phyloP scores from a whole-genome alignment of 352 stramenopile genomes.

The Globisporangium apiculatum region DNA sequence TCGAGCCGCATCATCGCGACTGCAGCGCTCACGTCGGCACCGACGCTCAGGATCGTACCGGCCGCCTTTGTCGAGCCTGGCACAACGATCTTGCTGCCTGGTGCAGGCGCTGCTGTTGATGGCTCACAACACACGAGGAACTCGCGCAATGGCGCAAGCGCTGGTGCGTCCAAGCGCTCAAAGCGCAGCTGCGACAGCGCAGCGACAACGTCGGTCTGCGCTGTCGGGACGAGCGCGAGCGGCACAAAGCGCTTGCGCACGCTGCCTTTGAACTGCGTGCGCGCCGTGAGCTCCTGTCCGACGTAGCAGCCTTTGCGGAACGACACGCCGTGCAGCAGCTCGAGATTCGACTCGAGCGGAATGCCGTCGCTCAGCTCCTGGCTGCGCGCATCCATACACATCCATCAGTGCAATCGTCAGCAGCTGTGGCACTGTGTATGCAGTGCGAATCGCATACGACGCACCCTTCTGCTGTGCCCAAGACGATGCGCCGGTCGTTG shows the following conservation, averaged over 20 bases:
- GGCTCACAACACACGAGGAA: conserved; percentile 33
- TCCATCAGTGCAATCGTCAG: no score
- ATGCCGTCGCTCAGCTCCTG: conserved; percentile 79
- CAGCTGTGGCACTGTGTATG: no score
- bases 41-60: conserved; percentile 40
- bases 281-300: conserved; percentile 91
- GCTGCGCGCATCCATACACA: conserved; percentile 21
- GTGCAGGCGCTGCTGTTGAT: conserved; percentile 15
- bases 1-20: conserved; percentile 79
- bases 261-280: conserved; percentile 91
- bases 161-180: conserved; percentile 39
- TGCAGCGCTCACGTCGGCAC: conserved; percentile 32
- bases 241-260: conserved; percentile 80
- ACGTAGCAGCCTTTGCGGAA: conserved; percentile 96
- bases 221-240: conserved; percentile 52
- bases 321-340: conserved; percentile 85
- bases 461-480: conserved; percentile 74
- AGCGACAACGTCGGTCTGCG: conserved; percentile 41
- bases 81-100: conserved; percentile 44
- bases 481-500: conserved; percentile 51
- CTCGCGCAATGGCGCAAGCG: conserved; percentile 29
- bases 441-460: conserved; percentile 1
- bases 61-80: conserved; percentile 51
- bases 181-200: conserved; percentile 48
- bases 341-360: conserved; percentile 90